These are phyloP conservation scores for Adenanthera pavonina DNA, from an alignment of 306 rosid species.

Conservation along the genomic window DNA sequence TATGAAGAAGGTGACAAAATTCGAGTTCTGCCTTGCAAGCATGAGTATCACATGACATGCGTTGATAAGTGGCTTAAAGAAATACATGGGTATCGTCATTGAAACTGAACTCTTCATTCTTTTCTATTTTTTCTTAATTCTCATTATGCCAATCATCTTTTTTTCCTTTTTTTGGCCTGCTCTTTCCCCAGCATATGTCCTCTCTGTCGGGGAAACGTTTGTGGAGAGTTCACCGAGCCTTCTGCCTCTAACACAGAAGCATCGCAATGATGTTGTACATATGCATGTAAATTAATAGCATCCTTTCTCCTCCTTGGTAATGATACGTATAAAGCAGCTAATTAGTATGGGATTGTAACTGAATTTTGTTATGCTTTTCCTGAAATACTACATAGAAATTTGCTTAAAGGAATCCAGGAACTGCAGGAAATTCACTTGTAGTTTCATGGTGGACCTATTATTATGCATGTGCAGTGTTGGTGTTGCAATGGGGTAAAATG, in stretches of 20 bases:
- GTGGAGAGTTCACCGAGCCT: neutral
- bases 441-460: neutral
- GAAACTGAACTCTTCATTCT: neutral
- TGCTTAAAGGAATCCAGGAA: neutral
- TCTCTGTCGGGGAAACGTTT: neutral
- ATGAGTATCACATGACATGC: slow-evolving; percentile 1
- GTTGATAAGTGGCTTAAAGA: slow-evolving; percentile 10
- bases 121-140: neutral
- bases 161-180: no score
- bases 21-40: neutral
- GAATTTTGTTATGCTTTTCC: neutral
- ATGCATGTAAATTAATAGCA: neutral
- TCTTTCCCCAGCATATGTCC: neutral
- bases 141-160: neutral
- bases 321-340: neutral
- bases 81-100: slow-evolving; percentile 9
- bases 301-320: neutral
- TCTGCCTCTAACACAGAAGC: neutral
- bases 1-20: slow-evolving; percentile 4
- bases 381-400: neutral
- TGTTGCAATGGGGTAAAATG: neutral
- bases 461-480: neutral
- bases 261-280: neutral
- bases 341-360: neutral
- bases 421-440: neutral